phyloP scores from a whole-genome alignment of 306 rosid genomes.

The Prunus padus region DNA sequence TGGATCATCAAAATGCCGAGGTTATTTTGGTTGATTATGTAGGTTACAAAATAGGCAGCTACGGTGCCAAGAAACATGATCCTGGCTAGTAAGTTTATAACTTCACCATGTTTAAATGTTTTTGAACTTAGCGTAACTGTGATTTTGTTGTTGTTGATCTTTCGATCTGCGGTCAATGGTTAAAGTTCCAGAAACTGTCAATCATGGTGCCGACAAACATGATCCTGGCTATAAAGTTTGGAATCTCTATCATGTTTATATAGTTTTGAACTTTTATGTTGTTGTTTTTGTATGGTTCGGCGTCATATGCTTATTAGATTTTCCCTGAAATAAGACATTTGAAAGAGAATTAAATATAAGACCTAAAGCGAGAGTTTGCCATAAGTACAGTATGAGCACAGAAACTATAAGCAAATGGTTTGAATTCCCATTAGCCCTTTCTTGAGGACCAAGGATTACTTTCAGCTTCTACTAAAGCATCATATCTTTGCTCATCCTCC shows the following conservation, averaged over 20 bases:
- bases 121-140: background rate
- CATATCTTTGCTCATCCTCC: background rate
- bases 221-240: background rate
- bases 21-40: constrained; percentile 50
- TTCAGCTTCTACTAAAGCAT: too few species aligned
- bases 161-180: background rate
- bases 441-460: too few species aligned
- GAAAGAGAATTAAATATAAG: background rate
- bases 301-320: too few species aligned
- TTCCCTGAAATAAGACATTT: background rate
- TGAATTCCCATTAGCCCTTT: too few species aligned
- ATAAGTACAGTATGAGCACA: background rate
- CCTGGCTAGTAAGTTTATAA: constrained; percentile 13
- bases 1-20: constrained; percentile 52
- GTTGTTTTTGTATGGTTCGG: too few species aligned
- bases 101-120: constrained; percentile 28
- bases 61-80: constrained; percentile 26
- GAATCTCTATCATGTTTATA: background rate
- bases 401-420: background rate
- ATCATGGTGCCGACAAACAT: background rate
- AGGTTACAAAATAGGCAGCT: constrained; percentile 13
- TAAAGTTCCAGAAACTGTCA: background rate
- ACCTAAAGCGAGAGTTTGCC: too few species aligned
- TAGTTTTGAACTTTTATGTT: background rate
- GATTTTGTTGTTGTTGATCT: constrained; percentile 1